A percentile compares a stretch with the other conserved stretches of the same genome.
These are phyloP conservation scores for Lojkania enalia DNA, from an alignment of 2,329 filamentous ascomycete genomes.

Conservation along the genomic window DNA sequence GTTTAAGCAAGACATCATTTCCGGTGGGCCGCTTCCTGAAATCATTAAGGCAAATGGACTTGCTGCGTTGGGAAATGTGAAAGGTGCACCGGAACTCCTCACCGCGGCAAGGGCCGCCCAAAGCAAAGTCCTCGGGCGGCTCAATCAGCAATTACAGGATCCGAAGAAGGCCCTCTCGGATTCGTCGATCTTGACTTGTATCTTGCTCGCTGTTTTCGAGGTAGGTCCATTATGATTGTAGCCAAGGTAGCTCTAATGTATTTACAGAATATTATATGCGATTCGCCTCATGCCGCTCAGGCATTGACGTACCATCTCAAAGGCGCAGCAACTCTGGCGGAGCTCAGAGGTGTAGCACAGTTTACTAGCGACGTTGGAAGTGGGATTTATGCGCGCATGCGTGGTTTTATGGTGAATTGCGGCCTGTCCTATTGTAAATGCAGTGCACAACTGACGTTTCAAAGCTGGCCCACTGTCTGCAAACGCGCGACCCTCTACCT, in stretches of 20 bases:
- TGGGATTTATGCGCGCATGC: slow-evolving; percentile 18
- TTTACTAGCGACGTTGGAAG: slow-evolving; percentile 9
- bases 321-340: slow-evolving; percentile 16
- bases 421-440: not conserved
- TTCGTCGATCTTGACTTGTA: slow-evolving; percentile 18
- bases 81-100: slow-evolving; percentile 13
- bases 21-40: slow-evolving; percentile 18
- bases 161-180: slow-evolving; percentile 14
- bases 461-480: slow-evolving; percentile 17
- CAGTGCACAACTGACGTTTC: not conserved
- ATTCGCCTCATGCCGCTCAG: slow-evolving; percentile 10
- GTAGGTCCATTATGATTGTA: slow-evolving; percentile 14
- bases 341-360: slow-evolving; percentile 14
- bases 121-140: slow-evolving; percentile 14
- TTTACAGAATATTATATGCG: slow-evolving; percentile 17
- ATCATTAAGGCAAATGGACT: slow-evolving; percentile 19
- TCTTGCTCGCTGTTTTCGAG: slow-evolving; percentile 21
- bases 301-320: slow-evolving; percentile 18
- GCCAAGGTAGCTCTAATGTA: slow-evolving; percentile 9
- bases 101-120: slow-evolving; percentile 17
- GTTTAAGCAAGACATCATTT: slow-evolving; percentile 10
- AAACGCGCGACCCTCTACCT: slow-evolving; percentile 14
- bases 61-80: slow-evolving; percentile 18
- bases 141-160: slow-evolving; percentile 20
- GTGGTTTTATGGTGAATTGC: slow-evolving; percentile 14